Evolutionary conservation across 1,284 basidiomycete genomes (phyloP).

Genomic region (Apiotrichum sp.): DNA sequence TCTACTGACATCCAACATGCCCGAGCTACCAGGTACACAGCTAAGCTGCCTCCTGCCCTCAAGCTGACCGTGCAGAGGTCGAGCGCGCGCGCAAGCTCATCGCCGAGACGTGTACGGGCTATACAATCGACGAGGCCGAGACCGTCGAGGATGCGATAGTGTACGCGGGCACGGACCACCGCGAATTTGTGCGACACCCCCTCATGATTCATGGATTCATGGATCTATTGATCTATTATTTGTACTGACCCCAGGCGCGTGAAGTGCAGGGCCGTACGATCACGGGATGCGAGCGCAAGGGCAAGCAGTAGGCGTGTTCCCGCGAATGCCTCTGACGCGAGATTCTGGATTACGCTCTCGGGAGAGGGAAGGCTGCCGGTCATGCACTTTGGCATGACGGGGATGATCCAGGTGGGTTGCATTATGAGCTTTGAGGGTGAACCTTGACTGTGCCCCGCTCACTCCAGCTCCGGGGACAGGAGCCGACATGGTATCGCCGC

Average conservation of each 20-base stretch:
- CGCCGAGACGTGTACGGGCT: constrained; percentile 55
- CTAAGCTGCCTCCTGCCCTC: neutral
- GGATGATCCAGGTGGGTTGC: constrained; percentile 59
- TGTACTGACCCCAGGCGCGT: constrained; percentile 49
- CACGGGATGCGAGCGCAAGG: constrained; percentile 59
- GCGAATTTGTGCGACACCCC: constrained; percentile 59
- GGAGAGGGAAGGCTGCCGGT: constrained; percentile 62
- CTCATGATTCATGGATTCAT: constrained; percentile 7
- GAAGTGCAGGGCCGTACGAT: constrained; percentile 60
- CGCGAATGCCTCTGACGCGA: constrained; percentile 10
- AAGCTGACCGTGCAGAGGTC: constrained; percentile 53
- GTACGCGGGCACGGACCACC: constrained; percentile 57
- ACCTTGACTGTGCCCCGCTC: neutral
- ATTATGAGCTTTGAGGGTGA: neutral
- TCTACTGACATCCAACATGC: constrained; percentile 48
- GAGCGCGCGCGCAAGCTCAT: constrained; percentile 63
- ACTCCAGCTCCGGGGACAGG: constrained; percentile 58
- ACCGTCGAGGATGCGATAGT: constrained; percentile 65
- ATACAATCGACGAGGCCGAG: constrained; percentile 57
- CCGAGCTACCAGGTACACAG: constrained; percentile 58
- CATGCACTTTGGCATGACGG: constrained; percentile 78
- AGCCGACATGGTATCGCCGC: constrained; percentile 60
- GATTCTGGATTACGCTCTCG: constrained; percentile 65
- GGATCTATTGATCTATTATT: neutral
- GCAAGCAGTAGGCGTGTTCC: constrained; percentile 54